Percentiles rank a stretch among this genome's conserved stretches.
These are phyloP conservation scores for Lachancea dasiensis DNA, from an alignment of 805 yeast genomes.

Conservation along the genomic window DNA sequence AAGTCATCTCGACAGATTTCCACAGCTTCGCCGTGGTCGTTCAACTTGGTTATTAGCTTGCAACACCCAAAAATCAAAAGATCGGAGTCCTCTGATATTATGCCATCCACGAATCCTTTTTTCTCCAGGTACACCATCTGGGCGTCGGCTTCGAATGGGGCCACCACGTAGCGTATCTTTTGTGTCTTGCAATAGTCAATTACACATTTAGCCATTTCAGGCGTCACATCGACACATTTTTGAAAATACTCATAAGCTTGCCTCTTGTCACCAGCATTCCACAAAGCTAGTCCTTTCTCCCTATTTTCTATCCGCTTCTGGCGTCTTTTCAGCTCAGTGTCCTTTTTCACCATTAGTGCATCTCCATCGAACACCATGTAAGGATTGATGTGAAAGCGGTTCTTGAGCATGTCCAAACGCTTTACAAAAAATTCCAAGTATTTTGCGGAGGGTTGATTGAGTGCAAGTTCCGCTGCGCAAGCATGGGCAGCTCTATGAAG, in stretches of 20 bases:
- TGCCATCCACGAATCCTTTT: slow-evolving; percentile 69
- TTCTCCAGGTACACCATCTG: slow-evolving; percentile 89
- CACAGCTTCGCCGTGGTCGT: slow-evolving; percentile 62
- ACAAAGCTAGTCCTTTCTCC: slow-evolving; percentile 46
- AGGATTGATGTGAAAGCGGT: slow-evolving; percentile 64
- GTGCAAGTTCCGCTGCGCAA: slow-evolving; percentile 78
- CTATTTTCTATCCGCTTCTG: slow-evolving; percentile 52
- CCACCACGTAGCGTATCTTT: slow-evolving; percentile 70
- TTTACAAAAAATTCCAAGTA: slow-evolving; percentile 66
- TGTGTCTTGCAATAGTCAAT: slow-evolving; percentile 61
- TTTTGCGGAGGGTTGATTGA: slow-evolving; percentile 61
- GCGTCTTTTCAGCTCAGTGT: slow-evolving; percentile 63
- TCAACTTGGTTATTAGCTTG: slow-evolving; percentile 71
- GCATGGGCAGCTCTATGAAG: slow-evolving; percentile 78
- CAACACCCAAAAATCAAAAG: slow-evolving; percentile 81
- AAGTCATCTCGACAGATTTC: slow-evolving; percentile 60
- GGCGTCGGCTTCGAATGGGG: slow-evolving; percentile 98
- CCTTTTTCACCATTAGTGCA: slow-evolving; percentile 67
- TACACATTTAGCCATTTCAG: slow-evolving; percentile 83
- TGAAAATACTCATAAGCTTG: slow-evolving; percentile 63
- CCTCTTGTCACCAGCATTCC: slow-evolving; percentile 47
- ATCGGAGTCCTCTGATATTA: slow-evolving; percentile 92
- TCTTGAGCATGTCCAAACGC: slow-evolving; percentile 57
- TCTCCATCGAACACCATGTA: slow-evolving; percentile 94
- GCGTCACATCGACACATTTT: slow-evolving; percentile 81